Conservation (phyloP, 2,329 filamentous ascomycete species). For the Uncinocarpus reesii region DNA sequence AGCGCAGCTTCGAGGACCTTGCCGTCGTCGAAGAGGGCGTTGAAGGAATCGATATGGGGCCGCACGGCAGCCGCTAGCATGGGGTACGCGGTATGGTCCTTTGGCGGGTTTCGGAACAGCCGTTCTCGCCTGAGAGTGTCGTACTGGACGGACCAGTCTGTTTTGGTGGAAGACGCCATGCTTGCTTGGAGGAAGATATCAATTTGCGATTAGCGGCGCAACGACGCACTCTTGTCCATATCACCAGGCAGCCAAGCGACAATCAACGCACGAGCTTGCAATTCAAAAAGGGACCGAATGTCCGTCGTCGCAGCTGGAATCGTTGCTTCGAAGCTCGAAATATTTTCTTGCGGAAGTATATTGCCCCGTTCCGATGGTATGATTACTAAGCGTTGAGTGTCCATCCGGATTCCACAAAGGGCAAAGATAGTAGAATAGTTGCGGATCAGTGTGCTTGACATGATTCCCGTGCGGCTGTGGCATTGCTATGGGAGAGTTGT, state of each 20-base stretch:
- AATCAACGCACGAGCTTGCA: background rate
- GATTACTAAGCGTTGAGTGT: too few species aligned
- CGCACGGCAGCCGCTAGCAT: slow-evolving; percentile 73
- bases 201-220: background rate
- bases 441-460: too few species aligned
- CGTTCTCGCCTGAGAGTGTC: slow-evolving; percentile 76
- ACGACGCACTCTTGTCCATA: background rate
- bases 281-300: background rate
- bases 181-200: background rate
- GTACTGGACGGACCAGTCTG: slow-evolving; percentile 74
- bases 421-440: too few species aligned
- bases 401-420: too few species aligned
- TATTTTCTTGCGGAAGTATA: too few species aligned
- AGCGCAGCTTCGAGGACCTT: slow-evolving; percentile 66
- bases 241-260: background rate
- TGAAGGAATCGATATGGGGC: slow-evolving; percentile 93
- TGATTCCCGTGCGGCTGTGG: too few species aligned
- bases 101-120: slow-evolving; percentile 80
- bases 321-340: too few species aligned
- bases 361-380: too few species aligned
- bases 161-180: slow-evolving; percentile 52
- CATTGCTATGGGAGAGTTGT: too few species aligned
- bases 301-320: too few species aligned
- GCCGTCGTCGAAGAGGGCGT: slow-evolving; percentile 67
- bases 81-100: slow-evolving; percentile 79